A percentile compares a stretch with the other conserved stretches of the same genome.
These are phyloP conservation scores for Globisporangium sylvaticum DNA, from an alignment of 352 stramenopile species.

Conservation along the genomic window DNA sequence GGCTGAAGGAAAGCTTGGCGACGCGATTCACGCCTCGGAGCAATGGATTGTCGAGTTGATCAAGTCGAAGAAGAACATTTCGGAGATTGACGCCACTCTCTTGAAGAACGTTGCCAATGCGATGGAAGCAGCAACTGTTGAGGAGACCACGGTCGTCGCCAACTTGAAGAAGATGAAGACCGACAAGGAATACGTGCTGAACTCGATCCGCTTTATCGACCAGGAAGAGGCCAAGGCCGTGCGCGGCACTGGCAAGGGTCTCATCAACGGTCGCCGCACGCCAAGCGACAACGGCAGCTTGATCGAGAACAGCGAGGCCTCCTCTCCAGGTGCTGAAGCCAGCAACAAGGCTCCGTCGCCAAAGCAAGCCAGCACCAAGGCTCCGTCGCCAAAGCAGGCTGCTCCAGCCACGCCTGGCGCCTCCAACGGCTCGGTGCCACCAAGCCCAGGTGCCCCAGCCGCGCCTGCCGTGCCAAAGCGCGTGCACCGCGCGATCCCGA, in stretches of 20 bases:
- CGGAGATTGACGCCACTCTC: conserved; percentile 67
- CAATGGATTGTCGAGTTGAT: conserved; percentile 87
- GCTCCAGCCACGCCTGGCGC: conserved; percentile 16
- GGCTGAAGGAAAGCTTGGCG: conserved; percentile 49
- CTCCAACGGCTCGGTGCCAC: conserved; percentile 4
- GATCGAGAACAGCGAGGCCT: conserved; percentile 30
- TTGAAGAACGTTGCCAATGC: conserved; percentile 59
- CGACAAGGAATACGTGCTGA: conserved; percentile 88
- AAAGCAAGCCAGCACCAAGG: conserved; percentile 18
- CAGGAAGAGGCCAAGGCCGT: conserved; percentile 88
- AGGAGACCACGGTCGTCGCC: conserved; percentile 62
- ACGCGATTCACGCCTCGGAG: conserved; percentile 73
- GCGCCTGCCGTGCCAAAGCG: conserved; percentile 14
- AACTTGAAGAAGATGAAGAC: conserved; percentile 85
- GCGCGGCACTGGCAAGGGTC: conserved; percentile 68
- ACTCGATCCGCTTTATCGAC: conserved; percentile 88
- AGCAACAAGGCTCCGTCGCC: conserved; percentile 25
- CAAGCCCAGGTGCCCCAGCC: conserved; percentile 11
- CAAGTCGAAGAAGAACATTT: conserved; percentile 85
- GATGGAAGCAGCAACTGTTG: conserved; percentile 42
- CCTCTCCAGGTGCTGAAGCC: not conserved
- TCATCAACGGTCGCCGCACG: conserved; percentile 16
- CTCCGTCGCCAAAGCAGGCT: conserved; percentile 29
- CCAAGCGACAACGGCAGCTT: conserved; percentile 46
- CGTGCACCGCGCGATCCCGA: conserved; percentile 20